Percentiles rank a stretch among this genome's conserved stretches.
Conservation (phyloP, 1,284 basidiomycete genomes). For the Spongiforma sp. region DNA sequence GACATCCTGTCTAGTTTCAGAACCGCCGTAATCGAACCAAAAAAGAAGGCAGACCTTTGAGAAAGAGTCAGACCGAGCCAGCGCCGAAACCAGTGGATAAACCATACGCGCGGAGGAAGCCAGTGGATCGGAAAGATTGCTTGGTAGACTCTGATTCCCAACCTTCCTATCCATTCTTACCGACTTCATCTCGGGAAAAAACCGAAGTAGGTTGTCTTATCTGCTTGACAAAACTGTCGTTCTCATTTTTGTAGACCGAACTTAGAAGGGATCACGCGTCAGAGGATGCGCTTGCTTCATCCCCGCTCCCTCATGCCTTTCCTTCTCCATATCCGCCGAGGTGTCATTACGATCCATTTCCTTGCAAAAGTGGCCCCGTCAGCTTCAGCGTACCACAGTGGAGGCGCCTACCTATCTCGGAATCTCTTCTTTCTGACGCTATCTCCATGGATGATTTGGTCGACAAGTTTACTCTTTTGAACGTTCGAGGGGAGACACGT, state of each 20-base stretch:
- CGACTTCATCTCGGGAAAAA: fast-evolving
- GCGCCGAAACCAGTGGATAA: neutral
- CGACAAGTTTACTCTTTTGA: slow-evolving; percentile 22
- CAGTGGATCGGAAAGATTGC: too few species aligned
- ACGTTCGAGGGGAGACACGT: slow-evolving; percentile 16
- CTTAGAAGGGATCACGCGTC: fast-evolving
- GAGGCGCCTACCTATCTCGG: slow-evolving; percentile 2
- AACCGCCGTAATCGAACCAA: slow-evolving; percentile 30
- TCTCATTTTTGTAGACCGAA: neutral
- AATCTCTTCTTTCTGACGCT: fast-evolving
- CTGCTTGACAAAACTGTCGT: neutral
- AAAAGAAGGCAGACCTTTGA: slow-evolving; percentile 1
- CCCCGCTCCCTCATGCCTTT: slow-evolving; percentile 25
- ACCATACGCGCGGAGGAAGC: neutral
- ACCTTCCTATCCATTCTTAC: fast-evolving
- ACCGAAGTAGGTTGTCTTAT: neutral
- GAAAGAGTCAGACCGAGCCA: neutral
- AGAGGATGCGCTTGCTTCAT: neutral
- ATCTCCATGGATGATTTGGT: slow-evolving; percentile 14
- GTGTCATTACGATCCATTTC: slow-evolving; percentile 28
- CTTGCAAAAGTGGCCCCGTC: slow-evolving; percentile 15
- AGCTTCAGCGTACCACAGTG: slow-evolving; percentile 8
- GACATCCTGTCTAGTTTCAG: slow-evolving; percentile 17
- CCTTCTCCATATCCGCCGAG: slow-evolving; percentile 21
- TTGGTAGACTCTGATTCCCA: neutral